These are phyloP conservation scores for Colletotrichum agaves DNA, from an alignment of 2,329 filamentous ascomycete genomes.

Conservation along the genomic window DNA sequence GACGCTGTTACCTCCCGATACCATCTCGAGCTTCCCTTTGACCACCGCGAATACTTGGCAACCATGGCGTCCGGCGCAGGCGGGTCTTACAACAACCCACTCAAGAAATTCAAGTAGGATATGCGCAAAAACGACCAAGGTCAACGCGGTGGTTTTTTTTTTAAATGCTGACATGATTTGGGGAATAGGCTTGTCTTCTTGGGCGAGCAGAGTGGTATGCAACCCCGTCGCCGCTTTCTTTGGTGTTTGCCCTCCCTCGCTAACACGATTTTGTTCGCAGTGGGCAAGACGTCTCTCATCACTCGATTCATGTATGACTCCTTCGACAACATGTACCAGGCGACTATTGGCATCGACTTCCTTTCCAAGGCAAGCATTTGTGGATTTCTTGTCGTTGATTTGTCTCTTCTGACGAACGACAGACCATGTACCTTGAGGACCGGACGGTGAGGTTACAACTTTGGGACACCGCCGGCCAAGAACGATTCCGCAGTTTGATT, in stretches of 20 bases:
- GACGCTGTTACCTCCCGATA: constrained; percentile 34
- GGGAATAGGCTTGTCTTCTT: constrained; percentile 86
- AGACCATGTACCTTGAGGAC: constrained; percentile 99
- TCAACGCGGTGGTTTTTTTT: background rate
- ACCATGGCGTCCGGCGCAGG: constrained; percentile 78
- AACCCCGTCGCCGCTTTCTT: constrained; percentile 37
- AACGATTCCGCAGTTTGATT: constrained; percentile 95
- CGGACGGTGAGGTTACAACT: constrained; percentile 96
- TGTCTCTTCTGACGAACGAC: constrained; percentile 10
- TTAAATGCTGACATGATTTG: constrained; percentile 40
- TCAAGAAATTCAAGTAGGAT: constrained; percentile 99
- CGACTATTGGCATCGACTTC: constrained; percentile 99
- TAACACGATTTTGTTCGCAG: constrained; percentile 57
- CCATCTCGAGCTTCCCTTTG: constrained; percentile 21
- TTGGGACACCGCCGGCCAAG: constrained; percentile 98
- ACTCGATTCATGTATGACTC: constrained; percentile 99
- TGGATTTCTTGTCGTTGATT: constrained; percentile 1
- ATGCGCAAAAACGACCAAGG: background rate
- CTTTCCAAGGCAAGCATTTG: constrained; percentile 82
- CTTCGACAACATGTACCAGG: constrained; percentile 99
- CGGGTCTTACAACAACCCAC: constrained; percentile 95
- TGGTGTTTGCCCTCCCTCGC: background rate
- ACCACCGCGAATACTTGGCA: constrained; percentile 24
- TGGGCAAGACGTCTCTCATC: constrained; percentile 98
- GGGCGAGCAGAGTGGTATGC: constrained; percentile 96